phyloP scores from a whole-genome alignment of 495 filamentous ascomycete species.

The Neurospora sp. region DNA sequence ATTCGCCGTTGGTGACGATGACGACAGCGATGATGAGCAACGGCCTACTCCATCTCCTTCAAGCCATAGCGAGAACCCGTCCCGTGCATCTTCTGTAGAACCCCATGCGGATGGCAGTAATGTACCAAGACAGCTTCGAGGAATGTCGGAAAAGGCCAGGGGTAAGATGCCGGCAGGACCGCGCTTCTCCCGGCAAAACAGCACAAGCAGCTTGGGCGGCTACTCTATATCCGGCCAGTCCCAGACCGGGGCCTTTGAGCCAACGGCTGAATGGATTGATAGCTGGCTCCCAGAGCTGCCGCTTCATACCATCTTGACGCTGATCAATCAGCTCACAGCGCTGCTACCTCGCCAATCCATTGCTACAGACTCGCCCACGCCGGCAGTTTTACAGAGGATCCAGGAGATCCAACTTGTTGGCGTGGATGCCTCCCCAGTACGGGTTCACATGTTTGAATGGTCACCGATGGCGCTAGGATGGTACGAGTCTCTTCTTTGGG shows the following conservation, averaged over 20 bases:
- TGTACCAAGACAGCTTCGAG: constrained; percentile 77
- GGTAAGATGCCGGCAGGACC: constrained; percentile 93
- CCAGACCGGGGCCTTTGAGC: constrained; percentile 55
- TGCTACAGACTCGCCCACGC: constrained; percentile 22
- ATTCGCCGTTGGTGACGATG: constrained; percentile 79
- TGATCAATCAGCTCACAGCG: constrained; percentile 55
- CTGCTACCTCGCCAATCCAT: constrained; percentile 34
- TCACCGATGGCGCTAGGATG: constrained; percentile 84
- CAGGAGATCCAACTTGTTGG: constrained; percentile 36
- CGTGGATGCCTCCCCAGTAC: constrained; percentile 65
- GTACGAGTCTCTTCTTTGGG: constrained; percentile 93
- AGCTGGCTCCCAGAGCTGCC: constrained; percentile 88
- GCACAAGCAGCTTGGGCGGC: constrained; percentile 70
- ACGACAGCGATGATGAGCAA: constrained; percentile 67
- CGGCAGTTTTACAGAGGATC: constrained; percentile 28
- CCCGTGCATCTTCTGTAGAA: constrained; percentile 63
- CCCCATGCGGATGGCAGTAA: constrained; percentile 56
- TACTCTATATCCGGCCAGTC: constrained; percentile 45
- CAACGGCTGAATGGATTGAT: constrained; percentile 76
- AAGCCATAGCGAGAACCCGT: constrained; percentile 59
- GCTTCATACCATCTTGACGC: constrained; percentile 76
- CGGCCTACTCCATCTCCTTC: constrained; percentile 60
- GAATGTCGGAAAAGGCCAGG: constrained; percentile 96
- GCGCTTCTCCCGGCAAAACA: constrained; percentile 84
- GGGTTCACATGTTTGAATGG: constrained; percentile 92